Evolutionary conservation across 139 green algal genomes (phyloP), one percentile per base, ranked within the genome.

Genomic region (Volvox reticuliferus): DNA sequence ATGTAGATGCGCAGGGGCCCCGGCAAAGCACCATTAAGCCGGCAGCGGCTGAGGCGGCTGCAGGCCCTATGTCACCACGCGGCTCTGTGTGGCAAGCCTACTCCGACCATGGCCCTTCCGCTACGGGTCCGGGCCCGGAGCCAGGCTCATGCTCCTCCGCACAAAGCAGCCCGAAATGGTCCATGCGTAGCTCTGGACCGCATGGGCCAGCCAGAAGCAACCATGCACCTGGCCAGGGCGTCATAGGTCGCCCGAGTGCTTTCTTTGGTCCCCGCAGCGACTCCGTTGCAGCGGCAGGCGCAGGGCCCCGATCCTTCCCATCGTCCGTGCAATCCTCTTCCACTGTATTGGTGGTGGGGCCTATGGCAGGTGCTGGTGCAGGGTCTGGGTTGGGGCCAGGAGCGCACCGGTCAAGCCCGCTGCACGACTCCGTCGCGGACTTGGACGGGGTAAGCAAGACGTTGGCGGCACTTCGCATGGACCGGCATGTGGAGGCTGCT

Each of bases 361-460:
- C 44, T 55, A 55, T 5, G 44, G 44, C 44, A 55, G 44, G 44
- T 55, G 5, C 44, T 55, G 44, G 44, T 55, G 78, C 78, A 84
- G 20, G 36, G 78, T 3, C 78, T 9, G 12, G 36, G 21, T 37
- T 35, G 26, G 33, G 78, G 26, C 26, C 71, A 30, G 18, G 71
- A 20, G 71, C 71, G 71, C 44, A 55, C 5, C 44, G 5, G 44
- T 55, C 44, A 55, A 55, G 44, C 44, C 44, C 44, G 9, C 44
- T 55, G 19, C 75, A 33, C 28, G 83, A 88, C 20, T 33, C 83
- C 2, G 2, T n/a, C 35, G 35, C 75, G 0, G 85, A 89, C 14
- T 50, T 89, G 69, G n/a, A 61, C 26, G 85, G 85, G 0, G 85
- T 89, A 19, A 89, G 85, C 9, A n/a, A 89, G 17, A 89, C 85